A percentile compares a stretch with the other conserved stretches of the same genome.
Conservation (phyloP, 2,329 filamentous ascomycete species). For the Fusarium sublunatum region DNA sequence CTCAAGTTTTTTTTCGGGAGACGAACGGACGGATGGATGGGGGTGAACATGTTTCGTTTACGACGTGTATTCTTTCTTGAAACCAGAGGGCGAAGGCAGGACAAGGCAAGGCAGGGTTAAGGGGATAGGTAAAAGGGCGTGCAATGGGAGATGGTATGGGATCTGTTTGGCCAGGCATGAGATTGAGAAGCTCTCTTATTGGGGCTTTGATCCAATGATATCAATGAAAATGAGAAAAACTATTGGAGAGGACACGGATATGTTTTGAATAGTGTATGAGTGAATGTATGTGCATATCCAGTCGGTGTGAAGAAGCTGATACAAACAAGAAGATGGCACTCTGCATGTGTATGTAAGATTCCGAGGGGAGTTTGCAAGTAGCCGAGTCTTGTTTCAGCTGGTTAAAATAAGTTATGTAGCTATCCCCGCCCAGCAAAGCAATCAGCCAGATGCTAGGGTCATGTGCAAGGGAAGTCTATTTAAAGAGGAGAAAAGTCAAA, state of each 20-base stretch:
- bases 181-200: conserved; percentile 39
- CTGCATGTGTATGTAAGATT: not conserved
- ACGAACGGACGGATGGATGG: too few relatives aligned
- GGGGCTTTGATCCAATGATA: conserved; percentile 45
- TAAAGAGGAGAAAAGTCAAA: not conserved
- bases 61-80: conserved; percentile 45
- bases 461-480: not conserved
- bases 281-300: not conserved
- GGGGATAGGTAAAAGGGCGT: conserved; percentile 37
- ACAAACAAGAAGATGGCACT: not conserved
- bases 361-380: not conserved
- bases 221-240: conserved; percentile 40
- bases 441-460: not conserved
- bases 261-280: not conserved
- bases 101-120: too few relatives aligned
- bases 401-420: too few relatives aligned
- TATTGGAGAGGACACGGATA: conserved; percentile 32
- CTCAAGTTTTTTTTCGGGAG: too few relatives aligned
- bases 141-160: conserved; percentile 24
- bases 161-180: conserved; percentile 35
- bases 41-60: conserved; percentile 44
- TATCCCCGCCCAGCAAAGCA: too few relatives aligned
- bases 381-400: too few relatives aligned
- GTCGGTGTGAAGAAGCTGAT: not conserved
- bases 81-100: conserved; percentile 18